Evolutionary conservation across 306 rosid species (phyloP).

Genomic region (Vigna radiata): DNA sequence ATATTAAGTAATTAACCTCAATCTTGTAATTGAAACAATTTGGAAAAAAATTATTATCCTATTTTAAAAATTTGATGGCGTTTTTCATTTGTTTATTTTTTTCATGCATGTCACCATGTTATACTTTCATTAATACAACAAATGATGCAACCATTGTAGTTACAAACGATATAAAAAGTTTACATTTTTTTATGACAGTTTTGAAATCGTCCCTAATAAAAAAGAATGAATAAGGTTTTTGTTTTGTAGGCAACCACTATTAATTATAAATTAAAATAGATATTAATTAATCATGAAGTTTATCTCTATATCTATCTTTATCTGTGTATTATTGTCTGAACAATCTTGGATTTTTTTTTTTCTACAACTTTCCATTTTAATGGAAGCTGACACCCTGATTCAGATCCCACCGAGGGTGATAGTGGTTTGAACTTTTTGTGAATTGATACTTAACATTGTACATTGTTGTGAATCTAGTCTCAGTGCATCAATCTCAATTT

Average conservation of each 20-base stretch:
- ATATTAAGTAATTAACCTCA: too few relatives aligned
- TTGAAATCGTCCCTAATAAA: background rate
- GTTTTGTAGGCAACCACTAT: conserved; percentile 28
- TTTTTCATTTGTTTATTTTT: too few relatives aligned
- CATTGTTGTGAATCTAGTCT: conserved; percentile 23
- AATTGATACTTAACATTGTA: background rate
- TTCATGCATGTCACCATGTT: background rate
- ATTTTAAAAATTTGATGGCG: too few relatives aligned
- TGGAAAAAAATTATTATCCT: too few relatives aligned
- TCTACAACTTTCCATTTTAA: conserved; percentile 20
- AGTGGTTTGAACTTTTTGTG: conserved; percentile 14
- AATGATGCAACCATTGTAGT: too few relatives aligned
- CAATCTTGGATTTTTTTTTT: background rate
- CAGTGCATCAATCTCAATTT: conserved; percentile 38
- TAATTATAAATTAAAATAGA: conserved; percentile 22
- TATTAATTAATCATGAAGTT: conserved; percentile 3
- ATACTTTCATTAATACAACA: too few relatives aligned
- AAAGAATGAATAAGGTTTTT: background rate
- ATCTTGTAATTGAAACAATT: too few relatives aligned
- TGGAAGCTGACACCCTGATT: conserved; percentile 46
- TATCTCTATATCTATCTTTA: background rate
- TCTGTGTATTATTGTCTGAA: background rate
- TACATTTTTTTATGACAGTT: too few relatives aligned
- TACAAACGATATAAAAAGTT: too few relatives aligned
- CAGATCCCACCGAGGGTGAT: conserved; percentile 46